A percentile compares a stretch with the other conserved stretches of the same genome.
Evolutionary conservation across 2,329 filamentous ascomycete species (phyloP).

Genomic region (Microthyrium microscopicum): DNA sequence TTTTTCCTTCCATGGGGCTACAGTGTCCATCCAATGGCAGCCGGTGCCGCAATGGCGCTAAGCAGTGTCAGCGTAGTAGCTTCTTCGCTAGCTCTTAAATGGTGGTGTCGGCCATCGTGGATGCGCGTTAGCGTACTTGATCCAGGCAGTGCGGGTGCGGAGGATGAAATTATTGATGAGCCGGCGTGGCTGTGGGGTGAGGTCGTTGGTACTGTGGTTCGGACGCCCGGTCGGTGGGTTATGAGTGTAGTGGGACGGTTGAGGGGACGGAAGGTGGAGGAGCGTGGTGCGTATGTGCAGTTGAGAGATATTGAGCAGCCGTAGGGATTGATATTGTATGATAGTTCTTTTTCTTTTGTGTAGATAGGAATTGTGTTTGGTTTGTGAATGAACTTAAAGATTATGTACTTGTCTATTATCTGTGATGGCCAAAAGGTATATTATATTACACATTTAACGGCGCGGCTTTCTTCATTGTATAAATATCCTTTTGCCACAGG

Average conservation of each 20-base stretch:
- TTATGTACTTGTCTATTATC: too few relatives aligned
- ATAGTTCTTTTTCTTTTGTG: too few relatives aligned
- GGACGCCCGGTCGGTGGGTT: conserved; percentile 17
- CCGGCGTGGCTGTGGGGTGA: conserved; percentile 9
- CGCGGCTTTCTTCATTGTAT: too few relatives aligned
- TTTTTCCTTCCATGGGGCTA: conserved; percentile 80
- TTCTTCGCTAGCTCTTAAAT: conserved; percentile 67
- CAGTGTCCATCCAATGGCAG: conserved; percentile 83
- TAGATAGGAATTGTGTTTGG: too few relatives aligned
- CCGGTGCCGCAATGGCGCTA: conserved; percentile 82
- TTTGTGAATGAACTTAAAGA: too few relatives aligned
- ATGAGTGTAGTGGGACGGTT: conserved; percentile 13
- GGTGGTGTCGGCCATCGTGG: conserved; percentile 74
- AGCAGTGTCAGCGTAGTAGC: conserved; percentile 82
- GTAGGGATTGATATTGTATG: too few relatives aligned
- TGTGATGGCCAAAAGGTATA: too few relatives aligned
- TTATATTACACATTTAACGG: too few relatives aligned
- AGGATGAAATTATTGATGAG: conserved; percentile 15
- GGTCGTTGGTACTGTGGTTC: conserved; percentile 12
- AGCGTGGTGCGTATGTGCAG: background rate
- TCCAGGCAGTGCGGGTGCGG: conserved; percentile 14
- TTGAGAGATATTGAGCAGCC: too few relatives aligned
- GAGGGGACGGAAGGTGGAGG: conserved; percentile 20
- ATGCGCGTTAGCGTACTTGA: conserved; percentile 58
- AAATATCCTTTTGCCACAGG: too few relatives aligned